Conservation (phyloP, 345 rosid genomes). For the Fremontodendron californicum region DNA sequence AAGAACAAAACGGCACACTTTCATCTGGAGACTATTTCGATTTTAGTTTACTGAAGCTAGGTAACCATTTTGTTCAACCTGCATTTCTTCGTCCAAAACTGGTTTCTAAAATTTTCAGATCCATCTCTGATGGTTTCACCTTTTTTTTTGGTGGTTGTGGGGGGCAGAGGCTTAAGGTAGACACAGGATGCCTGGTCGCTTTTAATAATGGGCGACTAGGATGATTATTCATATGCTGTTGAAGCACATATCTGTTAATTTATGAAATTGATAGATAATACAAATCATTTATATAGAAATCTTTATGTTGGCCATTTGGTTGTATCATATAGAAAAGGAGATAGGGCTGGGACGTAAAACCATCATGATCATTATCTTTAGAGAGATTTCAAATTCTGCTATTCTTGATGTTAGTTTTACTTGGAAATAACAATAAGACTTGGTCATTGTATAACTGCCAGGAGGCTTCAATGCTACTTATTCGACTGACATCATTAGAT, state of each 20-base stretch:
- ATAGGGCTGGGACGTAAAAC: not conserved
- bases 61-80: not conserved
- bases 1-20: not conserved
- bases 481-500: conserved; percentile 42
- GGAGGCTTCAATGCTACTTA: conserved; percentile 49
- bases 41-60: not conserved
- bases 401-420: not conserved
- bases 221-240: not conserved
- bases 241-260: not conserved
- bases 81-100: not conserved
- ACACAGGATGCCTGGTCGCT: not conserved
- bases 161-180: not conserved
- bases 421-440: not conserved
- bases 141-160: not conserved
- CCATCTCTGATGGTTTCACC: not conserved
- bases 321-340: not conserved
- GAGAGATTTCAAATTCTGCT: not conserved
- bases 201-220: not conserved
- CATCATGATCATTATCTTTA: not conserved
- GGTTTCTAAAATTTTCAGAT: not conserved
- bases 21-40: not conserved
- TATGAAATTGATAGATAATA: not conserved
- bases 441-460: conserved; percentile 29
- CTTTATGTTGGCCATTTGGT: not conserved
- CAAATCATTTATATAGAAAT: not conserved